Base-by-base conservation (phyloP, 352 stramenopile species). In the Phytophthora pisi region DNA sequence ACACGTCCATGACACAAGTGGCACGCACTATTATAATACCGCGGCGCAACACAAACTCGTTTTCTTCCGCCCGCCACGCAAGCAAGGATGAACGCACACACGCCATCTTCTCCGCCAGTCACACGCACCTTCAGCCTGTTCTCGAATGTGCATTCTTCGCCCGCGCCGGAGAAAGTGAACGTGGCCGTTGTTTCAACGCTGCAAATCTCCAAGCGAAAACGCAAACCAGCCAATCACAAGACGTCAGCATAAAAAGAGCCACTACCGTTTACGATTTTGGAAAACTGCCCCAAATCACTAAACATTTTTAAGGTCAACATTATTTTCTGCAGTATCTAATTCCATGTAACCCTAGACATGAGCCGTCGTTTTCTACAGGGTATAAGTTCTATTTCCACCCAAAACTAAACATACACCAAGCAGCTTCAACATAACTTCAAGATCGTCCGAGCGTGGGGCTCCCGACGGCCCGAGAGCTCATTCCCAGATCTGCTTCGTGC, bases 361-460 rank as follows among this genome's bases (percentile, higher is more conserved):
- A 13, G 5, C 0, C n/a, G 23, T 47, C 36, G 7, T n/a, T 16
- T 16, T 47, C 15, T 7, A 47, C 40, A 23, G 40, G 40, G 15
- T 47, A 47, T 47, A 3, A 3, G 36, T 8, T 42, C 11, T 42
- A 4, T 8, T n/a, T 47, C 20, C 16, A 2, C 5, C 0, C 40
- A 23, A 47, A 47, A 18, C 7, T 18, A 47, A 23, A 18, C 40
- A 18, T 0, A 11, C 40, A 23, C 40, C 40, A 68, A 70, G 15
- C 16, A 43, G n/a, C 38, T 49, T 49, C 42, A 49, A 49, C 13
- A 23, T 8, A 46, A 64, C 66, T 73, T 72, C 59, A 72, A 72
- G 51, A 64, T 64, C 45, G 54, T 11, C 16, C 40, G 0, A 47
- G 23, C 11, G 36, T n/a, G 36, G 36, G 20, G n/a, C 18, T 1